Evolutionary conservation across 768 basidiomycete species (phyloP).

Genomic region (Leucosporidium scottii): DNA sequence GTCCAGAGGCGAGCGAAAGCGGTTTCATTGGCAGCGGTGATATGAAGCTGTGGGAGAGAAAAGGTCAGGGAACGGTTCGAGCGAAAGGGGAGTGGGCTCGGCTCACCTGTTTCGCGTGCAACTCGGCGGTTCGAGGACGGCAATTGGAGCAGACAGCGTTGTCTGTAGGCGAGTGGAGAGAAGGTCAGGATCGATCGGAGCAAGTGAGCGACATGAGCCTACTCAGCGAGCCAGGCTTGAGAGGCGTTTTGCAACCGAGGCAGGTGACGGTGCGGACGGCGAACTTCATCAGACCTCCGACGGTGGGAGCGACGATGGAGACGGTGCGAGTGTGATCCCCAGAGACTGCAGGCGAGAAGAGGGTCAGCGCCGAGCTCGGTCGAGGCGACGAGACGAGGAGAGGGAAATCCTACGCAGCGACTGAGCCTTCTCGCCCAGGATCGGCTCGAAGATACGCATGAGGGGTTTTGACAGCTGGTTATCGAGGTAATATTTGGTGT

Average conservation of each 20-base stretch:
- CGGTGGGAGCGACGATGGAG: conserved; percentile 89
- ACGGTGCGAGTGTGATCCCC: conserved; percentile 95
- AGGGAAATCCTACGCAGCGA: conserved; percentile 49
- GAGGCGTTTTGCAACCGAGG: conserved; percentile 85
- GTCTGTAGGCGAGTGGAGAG: conserved; percentile 47
- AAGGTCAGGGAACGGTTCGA: not conserved
- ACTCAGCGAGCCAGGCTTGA: conserved; percentile 43
- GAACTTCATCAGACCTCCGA: conserved; percentile 97
- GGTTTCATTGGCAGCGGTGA: conserved; percentile 72
- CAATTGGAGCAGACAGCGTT: conserved; percentile 95
- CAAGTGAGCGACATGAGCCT: not conserved
- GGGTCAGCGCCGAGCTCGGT: not conserved
- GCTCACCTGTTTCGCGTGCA: conserved; percentile 83
- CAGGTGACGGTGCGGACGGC: conserved; percentile 93
- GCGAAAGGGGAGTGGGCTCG: not conserved
- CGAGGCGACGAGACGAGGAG: not conserved
- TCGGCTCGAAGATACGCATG: conserved; percentile 96
- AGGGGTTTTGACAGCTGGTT: conserved; percentile 96
- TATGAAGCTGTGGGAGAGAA: conserved; percentile 42
- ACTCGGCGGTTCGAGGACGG: conserved; percentile 69
- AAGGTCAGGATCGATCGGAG: not conserved
- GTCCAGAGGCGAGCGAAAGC: conserved; percentile 95
- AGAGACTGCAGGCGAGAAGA: conserved; percentile 54
- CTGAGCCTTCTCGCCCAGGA: conserved; percentile 82
- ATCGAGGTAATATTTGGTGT: conserved; percentile 95